Evolutionary conservation across 306 rosid genomes (phyloP).

Genomic region (Cucurbita ficifolia): DNA sequence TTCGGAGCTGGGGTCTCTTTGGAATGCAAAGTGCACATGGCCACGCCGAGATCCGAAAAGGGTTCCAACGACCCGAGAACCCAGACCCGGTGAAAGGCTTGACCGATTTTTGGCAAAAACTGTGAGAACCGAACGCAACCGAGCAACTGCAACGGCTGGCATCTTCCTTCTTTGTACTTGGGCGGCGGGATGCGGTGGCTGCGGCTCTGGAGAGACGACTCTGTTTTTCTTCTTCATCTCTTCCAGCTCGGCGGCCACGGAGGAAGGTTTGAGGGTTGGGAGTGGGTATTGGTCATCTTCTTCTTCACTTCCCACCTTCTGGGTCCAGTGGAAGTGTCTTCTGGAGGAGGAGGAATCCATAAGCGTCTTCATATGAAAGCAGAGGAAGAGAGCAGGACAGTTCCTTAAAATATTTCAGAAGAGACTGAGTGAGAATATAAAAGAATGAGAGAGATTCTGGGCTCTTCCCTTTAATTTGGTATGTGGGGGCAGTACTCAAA

Average conservation of each 20-base stretch:
- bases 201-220: conserved; percentile 6
- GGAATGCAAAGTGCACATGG: conserved; percentile 83
- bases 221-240: conserved; percentile 16
- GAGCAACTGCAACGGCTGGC: conserved; percentile 53
- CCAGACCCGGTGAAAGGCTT: conserved; percentile 35
- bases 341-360: conserved; percentile 70
- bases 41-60: conserved; percentile 84
- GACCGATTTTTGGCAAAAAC: conserved; percentile 31
- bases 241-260: conserved; percentile 27
- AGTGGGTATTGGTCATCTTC: conserved; percentile 21
- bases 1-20: conserved; percentile 52
- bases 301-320: conserved; percentile 75
- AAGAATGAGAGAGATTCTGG: conserved; percentile 5
- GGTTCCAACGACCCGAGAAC: conserved; percentile 69
- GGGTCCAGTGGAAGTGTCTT: conserved; percentile 93
- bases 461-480: conserved; percentile 24
- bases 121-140: conserved; percentile 59
- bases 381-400: neutral
- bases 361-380: conserved; percentile 21
- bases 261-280: conserved; percentile 2
- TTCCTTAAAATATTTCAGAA: neutral
- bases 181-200: conserved; percentile 5
- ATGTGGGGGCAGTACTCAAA: conserved; percentile 21
- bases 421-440: neutral
- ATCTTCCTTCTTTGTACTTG: conserved; percentile 39